phyloP scores from a whole-genome alignment of 2,329 filamentous ascomycete genomes.

The Penicillium digitatum region DNA sequence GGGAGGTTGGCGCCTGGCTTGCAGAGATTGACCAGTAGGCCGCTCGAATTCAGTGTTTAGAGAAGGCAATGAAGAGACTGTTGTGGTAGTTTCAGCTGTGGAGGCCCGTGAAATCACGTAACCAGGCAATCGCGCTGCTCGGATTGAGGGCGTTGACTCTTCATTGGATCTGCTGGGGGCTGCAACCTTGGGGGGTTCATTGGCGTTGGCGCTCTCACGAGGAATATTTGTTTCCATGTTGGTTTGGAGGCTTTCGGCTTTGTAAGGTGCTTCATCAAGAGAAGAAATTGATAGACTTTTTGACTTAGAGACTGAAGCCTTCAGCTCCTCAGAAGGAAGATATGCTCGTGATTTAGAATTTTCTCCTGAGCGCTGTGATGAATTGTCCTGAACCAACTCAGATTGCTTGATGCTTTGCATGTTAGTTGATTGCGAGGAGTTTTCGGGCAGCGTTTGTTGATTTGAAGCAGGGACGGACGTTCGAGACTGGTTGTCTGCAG shows the following conservation, averaged over 20 bases:
- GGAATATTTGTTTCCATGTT: conserved; percentile 27
- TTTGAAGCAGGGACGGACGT: conserved; percentile 23
- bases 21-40: conserved; percentile 15
- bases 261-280: conserved; percentile 24
- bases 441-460: conserved; percentile 30
- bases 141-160: conserved; percentile 39
- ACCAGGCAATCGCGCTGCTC: conserved; percentile 46
- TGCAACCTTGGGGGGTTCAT: conserved; percentile 28
- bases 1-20: conserved; percentile 19
- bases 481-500: conserved; percentile 21
- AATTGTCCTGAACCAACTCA: conserved; percentile 25
- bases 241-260: conserved; percentile 30
- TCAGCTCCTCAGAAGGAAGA: conserved; percentile 27
- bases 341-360: conserved; percentile 33
- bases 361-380: conserved; percentile 29
- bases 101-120: conserved; percentile 41
- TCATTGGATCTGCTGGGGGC: conserved; percentile 26
- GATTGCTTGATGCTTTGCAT: conserved; percentile 25
- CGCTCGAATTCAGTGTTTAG: conserved; percentile 31
- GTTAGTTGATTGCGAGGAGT: conserved; percentile 22
- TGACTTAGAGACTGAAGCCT: conserved; percentile 25
- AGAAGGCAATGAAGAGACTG: conserved; percentile 40
- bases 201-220: conserved; percentile 27
- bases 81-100: conserved; percentile 43
- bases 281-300: conserved; percentile 30